A percentile compares a stretch with the other conserved stretches of the same genome.
phyloP scores from a whole-genome alignment of 2,329 filamentous ascomycete species.

The Ophiostoma perfectum region DNA sequence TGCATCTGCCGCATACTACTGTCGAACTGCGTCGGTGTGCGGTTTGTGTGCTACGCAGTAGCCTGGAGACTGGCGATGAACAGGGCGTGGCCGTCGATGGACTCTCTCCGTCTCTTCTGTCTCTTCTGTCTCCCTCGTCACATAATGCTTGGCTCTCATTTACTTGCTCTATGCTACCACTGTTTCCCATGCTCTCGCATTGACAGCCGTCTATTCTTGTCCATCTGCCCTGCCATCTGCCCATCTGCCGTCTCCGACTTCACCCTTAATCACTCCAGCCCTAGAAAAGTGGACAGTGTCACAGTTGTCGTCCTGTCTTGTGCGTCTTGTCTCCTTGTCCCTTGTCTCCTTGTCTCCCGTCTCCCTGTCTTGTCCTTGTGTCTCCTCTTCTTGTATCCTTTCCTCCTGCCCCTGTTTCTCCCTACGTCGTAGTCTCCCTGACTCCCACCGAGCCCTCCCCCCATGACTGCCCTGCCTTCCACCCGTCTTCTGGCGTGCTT shows the following conservation, averaged over 20 bases:
- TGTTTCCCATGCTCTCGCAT: no score
- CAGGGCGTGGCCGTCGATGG: background rate
- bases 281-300: conserved; percentile 21
- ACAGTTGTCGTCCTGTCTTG: conserved; percentile 2
- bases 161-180: no score
- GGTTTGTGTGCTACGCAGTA: conserved; percentile 21
- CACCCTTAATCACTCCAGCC: conserved; percentile 18
- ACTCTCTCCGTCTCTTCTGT: no score
- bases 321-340: background rate
- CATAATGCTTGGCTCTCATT: no score
- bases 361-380: no score
- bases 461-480: conserved; percentile 14
- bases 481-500: conserved; percentile 22
- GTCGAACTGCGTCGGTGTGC: background rate
- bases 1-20: background rate
- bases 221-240: background rate
- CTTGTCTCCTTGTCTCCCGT: background rate
- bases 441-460: background rate
- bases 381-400: no score
- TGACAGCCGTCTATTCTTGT: background rate
- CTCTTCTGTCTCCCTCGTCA: no score
- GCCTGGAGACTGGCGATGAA: conserved; percentile 14
- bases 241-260: background rate
- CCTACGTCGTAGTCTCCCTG: background rate
- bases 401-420: background rate